Evolutionary conservation across 768 basidiomycete species (phyloP), one percentile per base, ranked within the genome.

Genomic region (Omphalotus guepiniiformis): DNA sequence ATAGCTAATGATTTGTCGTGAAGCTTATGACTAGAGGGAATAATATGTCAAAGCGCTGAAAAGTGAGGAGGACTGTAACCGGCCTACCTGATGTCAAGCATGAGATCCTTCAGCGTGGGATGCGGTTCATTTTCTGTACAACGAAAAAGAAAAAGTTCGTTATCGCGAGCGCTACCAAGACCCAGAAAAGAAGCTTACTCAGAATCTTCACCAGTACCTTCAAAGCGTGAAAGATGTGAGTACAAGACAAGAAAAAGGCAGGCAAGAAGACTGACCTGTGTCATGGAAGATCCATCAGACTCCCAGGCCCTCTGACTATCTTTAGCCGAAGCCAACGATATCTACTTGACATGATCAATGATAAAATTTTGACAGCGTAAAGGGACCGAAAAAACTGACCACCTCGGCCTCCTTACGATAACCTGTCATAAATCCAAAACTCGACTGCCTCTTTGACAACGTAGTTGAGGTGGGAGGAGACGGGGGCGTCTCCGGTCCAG

Each of bases 271-370:
- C n/a, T n/a, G n/a, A 48, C 51, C 39, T 50, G 48, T n/a, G 57
- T 52, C 57, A 58, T 55, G n/a, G 48, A 53, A 23, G 39, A 3
- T 7, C 54, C 53, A 8, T 52, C 39, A 11, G 29, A 40, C 29
- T 55, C 54, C 46, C 48, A 58, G 9, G 54, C 41, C 19, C 12
- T 1, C 40, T 58, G 54, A 36, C 50, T 52, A 45, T 58, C 54
- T 35, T 52, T 54, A 43, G 54, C 55, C 11, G 52, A 53, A 3
- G 54, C 54, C 3, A 55, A 47, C 16, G 57, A 58, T 16, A 58
- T 46, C 38, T 48, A 16, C n/a, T 18, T 1, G 21, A 16, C 6
- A 7, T 5, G 5, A 35, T 22, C 21, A 26, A 36, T 8, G 19
- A 46, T n/a, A n/a, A n/a, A n/a, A n/a, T n/a, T n/a, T n/a, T n/a